phyloP scores from a whole-genome alignment of 768 basidiomycete genomes.

The Collybia mongolica region DNA sequence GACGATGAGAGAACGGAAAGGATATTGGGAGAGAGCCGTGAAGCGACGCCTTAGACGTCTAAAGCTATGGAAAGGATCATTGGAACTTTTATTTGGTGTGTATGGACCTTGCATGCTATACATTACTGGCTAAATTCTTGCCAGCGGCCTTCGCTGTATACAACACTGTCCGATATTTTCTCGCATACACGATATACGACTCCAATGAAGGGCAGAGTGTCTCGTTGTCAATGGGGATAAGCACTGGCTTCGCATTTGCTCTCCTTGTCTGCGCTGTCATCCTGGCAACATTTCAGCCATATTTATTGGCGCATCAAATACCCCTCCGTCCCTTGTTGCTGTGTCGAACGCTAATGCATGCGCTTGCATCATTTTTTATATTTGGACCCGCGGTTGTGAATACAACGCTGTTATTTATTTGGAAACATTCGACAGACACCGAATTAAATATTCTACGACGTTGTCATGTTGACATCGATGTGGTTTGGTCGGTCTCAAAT shows the following conservation, averaged over 20 bases:
- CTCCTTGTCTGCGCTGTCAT: conserved; percentile 34
- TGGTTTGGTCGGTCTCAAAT: conserved; percentile 54
- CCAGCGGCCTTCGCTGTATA: conserved; percentile 62
- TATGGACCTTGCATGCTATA: not conserved
- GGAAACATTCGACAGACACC: conserved; percentile 40
- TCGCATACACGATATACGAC: conserved; percentile 49
- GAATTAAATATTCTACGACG: conserved; percentile 37
- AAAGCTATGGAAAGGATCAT: conserved; percentile 20
- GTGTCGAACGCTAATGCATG: conserved; percentile 32
- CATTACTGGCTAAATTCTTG: not conserved
- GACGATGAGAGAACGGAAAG: conserved; percentile 26
- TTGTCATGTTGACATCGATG: conserved; percentile 67
- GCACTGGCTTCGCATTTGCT: conserved; percentile 39
- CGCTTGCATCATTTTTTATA: conserved; percentile 44
- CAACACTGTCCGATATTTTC: conserved; percentile 61
- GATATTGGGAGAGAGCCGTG: conserved; percentile 18
- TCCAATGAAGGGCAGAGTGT: conserved; percentile 38
- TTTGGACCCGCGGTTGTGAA: conserved; percentile 55
- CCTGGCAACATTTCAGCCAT: conserved; percentile 38
- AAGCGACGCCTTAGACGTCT: conserved; percentile 28
- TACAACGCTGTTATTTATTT: conserved; percentile 50
- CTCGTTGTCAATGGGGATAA: conserved; percentile 49
- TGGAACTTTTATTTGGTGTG: conserved; percentile 38
- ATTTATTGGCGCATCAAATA: conserved; percentile 29
- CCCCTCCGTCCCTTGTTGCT: conserved; percentile 28